These are phyloP conservation scores for Capsella rubella DNA, from an alignment of 441 rosid genomes.

Conservation along the genomic window DNA sequence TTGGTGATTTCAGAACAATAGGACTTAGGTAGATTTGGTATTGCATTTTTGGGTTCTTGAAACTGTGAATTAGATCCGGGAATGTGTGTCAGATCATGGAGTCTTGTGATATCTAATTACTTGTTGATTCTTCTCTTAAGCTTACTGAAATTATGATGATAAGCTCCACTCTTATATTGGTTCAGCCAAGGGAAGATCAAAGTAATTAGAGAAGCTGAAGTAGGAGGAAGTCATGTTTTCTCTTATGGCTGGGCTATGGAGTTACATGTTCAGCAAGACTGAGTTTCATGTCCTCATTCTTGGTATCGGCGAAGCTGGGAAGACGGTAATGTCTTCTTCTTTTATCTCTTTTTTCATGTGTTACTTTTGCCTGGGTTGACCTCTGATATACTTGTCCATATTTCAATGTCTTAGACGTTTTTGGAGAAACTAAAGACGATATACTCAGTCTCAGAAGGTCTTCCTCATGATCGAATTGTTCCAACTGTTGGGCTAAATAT, in stretches of 20 bases:
- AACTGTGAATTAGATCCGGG: background rate
- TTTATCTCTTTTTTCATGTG: background rate
- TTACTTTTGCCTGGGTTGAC: constrained; percentile 7
- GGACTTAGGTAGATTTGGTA: constrained; percentile 1
- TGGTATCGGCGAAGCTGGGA: constrained; percentile 97
- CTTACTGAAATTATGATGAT: constrained; percentile 14
- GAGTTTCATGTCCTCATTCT: constrained; percentile 97
- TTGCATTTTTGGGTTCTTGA: constrained; percentile 26
- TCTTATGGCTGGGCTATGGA: constrained; percentile 91
- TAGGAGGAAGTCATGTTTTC: constrained; percentile 81
- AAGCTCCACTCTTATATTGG: constrained; percentile 19
- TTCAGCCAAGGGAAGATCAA: constrained; percentile 16
- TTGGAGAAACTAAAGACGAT: constrained; percentile 92
- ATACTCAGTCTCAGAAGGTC: constrained; percentile 83
- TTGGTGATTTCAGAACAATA: background rate
- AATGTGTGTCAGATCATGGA: background rate
- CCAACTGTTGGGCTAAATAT: constrained; percentile 97
- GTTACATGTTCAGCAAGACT: constrained; percentile 80
- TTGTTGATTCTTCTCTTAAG: constrained; percentile 16
- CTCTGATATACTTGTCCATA: constrained; percentile 14
- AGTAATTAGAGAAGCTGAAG: constrained; percentile 2
- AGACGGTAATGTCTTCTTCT: constrained; percentile 63
- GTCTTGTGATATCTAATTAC: background rate
- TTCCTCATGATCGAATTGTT: constrained; percentile 94
- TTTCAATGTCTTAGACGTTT: constrained; percentile 63